Conservation (phyloP, 2,329 filamentous ascomycete genomes). For the Talaromyces verruculosus region DNA sequence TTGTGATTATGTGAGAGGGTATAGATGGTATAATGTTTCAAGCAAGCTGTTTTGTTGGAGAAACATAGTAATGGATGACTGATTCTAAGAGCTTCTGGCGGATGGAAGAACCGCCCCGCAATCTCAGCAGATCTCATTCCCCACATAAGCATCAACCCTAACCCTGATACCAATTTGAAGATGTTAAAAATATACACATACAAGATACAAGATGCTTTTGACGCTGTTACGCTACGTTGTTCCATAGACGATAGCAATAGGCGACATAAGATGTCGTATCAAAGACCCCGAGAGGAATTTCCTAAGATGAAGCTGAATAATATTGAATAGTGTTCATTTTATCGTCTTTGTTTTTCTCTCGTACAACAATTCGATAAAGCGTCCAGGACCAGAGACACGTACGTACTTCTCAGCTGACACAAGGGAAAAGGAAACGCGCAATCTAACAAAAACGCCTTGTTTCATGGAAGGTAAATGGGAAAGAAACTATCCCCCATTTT, state of each 20-base stretch:
- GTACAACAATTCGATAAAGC: conserved; percentile 5
- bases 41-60: background rate
- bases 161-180: background rate
- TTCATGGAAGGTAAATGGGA: conserved; percentile 11
- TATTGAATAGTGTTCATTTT: conserved; percentile 14
- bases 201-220: background rate
- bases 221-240: background rate
- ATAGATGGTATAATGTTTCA: background rate
- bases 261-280: too few relatives aligned
- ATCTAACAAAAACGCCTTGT: conserved; percentile 16
- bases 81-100: conserved; percentile 9
- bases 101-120: conserved; percentile 8
- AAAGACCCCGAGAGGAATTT: background rate
- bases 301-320: background rate
- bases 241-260: background rate
- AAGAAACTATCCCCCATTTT: background rate
- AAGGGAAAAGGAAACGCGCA: conserved; percentile 5
- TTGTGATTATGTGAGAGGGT: background rate
- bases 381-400: background rate
- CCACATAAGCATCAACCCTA: conserved; percentile 9
- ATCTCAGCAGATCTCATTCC: background rate
- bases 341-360: conserved; percentile 14
- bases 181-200: background rate
- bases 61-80: background rate
- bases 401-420: background rate